Percentiles rank a stretch among this genome's conserved stretches.
Conservation (phyloP, 495 filamentous ascomycete species). For the Echria macrotheca region DNA sequence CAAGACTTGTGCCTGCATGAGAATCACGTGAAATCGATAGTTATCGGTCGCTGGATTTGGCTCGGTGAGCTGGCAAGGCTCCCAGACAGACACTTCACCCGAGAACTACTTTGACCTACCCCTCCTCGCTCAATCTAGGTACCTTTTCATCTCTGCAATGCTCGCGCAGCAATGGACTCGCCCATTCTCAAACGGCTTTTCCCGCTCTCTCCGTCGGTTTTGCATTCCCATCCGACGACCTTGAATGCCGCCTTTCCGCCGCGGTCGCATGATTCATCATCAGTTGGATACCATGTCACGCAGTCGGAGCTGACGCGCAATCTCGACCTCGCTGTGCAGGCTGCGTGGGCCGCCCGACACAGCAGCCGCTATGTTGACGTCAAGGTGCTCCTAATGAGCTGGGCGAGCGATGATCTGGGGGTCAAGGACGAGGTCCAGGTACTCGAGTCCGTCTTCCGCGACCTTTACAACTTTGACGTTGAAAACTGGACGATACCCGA, state of each 20-base stretch:
- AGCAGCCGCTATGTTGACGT: background rate
- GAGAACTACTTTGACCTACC: too few species aligned
- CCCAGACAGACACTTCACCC: too few species aligned
- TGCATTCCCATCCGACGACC: background rate
- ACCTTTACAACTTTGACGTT: background rate
- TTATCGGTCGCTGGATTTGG: too few species aligned
- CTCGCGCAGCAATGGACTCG: too few species aligned
- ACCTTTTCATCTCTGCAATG: too few species aligned
- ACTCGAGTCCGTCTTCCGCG: background rate
- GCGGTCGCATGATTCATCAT: background rate
- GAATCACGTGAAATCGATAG: too few species aligned
- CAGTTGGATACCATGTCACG: background rate
- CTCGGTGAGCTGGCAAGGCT: too few species aligned
- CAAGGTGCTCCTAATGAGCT: background rate
- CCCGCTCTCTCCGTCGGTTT: too few species aligned
- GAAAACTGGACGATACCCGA: background rate
- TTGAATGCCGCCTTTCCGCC: background rate
- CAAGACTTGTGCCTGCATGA: too few species aligned
- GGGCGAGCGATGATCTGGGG: slow-evolving; percentile 1
- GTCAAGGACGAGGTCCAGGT: background rate
- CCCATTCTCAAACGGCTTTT: too few species aligned
- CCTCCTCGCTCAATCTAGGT: too few species aligned
- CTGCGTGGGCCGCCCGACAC: background rate
- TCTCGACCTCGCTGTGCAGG: background rate
- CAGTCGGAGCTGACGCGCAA: background rate